Evolutionary conservation across 164 flowering plant species (phyloP), one percentile per base, ranked within the genome.

Genomic region (Amborella trichopoda): DNA sequence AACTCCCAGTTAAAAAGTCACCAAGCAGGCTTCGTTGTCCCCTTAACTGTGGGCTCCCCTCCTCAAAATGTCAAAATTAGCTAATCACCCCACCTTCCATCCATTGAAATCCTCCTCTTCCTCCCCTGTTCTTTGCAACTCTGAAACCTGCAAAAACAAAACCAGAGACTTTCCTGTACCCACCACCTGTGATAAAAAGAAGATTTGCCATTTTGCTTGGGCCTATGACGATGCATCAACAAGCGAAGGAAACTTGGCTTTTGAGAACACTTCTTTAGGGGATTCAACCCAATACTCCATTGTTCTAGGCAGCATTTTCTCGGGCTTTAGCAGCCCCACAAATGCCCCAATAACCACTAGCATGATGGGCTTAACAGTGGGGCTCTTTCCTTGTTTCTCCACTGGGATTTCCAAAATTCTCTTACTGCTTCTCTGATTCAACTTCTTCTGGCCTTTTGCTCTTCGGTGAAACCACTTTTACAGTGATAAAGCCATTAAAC

Each of bases 331-430:
- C 53, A 58, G 67, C 23, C 44, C 69, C 1, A 81, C 61, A 2
- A 81, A 77, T 18, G 91, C 80, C 32, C 28, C 70, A 17, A 64
- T 52, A 40, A 77, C 32, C 6, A 67, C 84, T n/a, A 88, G 91
- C 41, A 42, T 85, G 39, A 55, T 85, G 67, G 91, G 95, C 21
- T 85, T 87, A 85, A 81, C 63, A 74, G 81, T 16, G 95, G 91
- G 17, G 65, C 83, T 6, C 63, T 81, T 22, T 85, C 91, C 1
- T 80, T 85, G 71, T 80, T 10, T 62, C 81, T 3, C 95, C 77
- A 63, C 67, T 71, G 75, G 64, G 67, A 6, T 68, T 64, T 25
- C 72, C 69, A 6, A 79, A 72, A 49, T 85, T 85, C 58, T 74
- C 91, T n/a, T 81, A 85, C 54, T 85, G 95, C 63, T 77, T 81